These are phyloP conservation scores for Aspergillus asperescens DNA, from an alignment of 495 filamentous ascomycete species.

Conservation along the genomic window DNA sequence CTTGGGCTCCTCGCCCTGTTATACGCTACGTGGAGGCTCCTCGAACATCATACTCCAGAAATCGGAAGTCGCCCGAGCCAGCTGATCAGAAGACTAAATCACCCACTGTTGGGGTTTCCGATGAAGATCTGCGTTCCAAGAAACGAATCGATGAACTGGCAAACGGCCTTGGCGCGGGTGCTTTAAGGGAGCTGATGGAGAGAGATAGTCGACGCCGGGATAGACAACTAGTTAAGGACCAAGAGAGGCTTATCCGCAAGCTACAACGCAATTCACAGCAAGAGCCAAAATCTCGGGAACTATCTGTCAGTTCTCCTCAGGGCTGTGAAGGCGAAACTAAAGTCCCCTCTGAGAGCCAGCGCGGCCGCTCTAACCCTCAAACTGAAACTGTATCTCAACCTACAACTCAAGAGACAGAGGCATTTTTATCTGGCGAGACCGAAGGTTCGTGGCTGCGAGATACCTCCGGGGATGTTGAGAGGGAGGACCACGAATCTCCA, in stretches of 20 bases:
- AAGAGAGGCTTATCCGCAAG: constrained; percentile 62
- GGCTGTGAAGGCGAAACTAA: constrained; percentile 1
- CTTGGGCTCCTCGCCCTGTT: constrained; percentile 72
- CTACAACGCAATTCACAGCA: constrained; percentile 66
- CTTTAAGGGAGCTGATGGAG: constrained; percentile 77
- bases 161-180: constrained; percentile 73
- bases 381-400: constrained; percentile 3
- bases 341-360: neutral
- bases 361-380: constrained; percentile 9
- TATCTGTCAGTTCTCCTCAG: neutral
- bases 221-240: constrained; percentile 63
- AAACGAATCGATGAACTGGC: constrained; percentile 75
- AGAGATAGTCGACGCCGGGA: constrained; percentile 73
- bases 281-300: constrained; percentile 49
- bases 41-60: constrained; percentile 38
- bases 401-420: constrained; percentile 6
- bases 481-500: constrained; percentile 24
- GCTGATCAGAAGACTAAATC: constrained; percentile 41
- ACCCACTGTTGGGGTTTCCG: constrained; percentile 44
- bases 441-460: constrained; percentile 34
- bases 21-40: constrained; percentile 66
- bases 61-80: constrained; percentile 31
- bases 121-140: constrained; percentile 61
- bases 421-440: constrained; percentile 9
- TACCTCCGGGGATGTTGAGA: constrained; percentile 25